Base-by-base conservation (phyloP, 208 protist genomes). In the Vickermania ingenoplastis region DNA sequence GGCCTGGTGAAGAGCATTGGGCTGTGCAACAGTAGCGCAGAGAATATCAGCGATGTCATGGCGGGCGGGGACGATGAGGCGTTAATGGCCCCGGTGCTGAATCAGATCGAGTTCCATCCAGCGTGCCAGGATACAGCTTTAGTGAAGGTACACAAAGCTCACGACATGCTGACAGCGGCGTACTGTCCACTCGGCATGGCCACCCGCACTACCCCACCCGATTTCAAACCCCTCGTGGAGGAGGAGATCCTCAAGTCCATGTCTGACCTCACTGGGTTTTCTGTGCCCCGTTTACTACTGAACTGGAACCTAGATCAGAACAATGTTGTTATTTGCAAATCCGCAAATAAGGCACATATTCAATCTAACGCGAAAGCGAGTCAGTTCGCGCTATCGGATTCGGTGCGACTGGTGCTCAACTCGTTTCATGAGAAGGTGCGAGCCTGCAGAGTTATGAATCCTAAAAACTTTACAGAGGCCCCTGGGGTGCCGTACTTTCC, bases 81-180 rank as follows among this genome's bases (percentile, higher is more conserved):
- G 25, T 41, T 77, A 17, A 67, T 81, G 45, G 50, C 68, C 57
- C 89, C 91, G 4, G 84, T 83, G n/a, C 24, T 95, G 5, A 94
- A 95, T 59, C 94, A 97, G 62, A 73, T 97, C 26, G 94, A 97
- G 67, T 57, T 84, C 26, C 94, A 97, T 63, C 90, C 91, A 3
- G 89, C 58, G 3, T 61, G 78, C 22, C 60, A 67, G 26, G 72
- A 94, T 57, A 58, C 66, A 13, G 72, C 73, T 1, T 65, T 95
- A 45, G 7, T 75, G 21, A 63, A 67, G 27, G 69, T 77, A 22
- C 77, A 91, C 53, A 53, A 63, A 11, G 41, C 62, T 2, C 68
- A 95, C 50, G 53, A 60, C n/a, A 89, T 97, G 41, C 55, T 86
- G 23, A 85, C 88, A 17, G 89, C 69, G 3, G 89, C 92, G 0